These are phyloP conservation scores for Lachnellula occidentalis DNA, from an alignment of 2,329 filamentous ascomycete species.

Conservation along the genomic window DNA sequence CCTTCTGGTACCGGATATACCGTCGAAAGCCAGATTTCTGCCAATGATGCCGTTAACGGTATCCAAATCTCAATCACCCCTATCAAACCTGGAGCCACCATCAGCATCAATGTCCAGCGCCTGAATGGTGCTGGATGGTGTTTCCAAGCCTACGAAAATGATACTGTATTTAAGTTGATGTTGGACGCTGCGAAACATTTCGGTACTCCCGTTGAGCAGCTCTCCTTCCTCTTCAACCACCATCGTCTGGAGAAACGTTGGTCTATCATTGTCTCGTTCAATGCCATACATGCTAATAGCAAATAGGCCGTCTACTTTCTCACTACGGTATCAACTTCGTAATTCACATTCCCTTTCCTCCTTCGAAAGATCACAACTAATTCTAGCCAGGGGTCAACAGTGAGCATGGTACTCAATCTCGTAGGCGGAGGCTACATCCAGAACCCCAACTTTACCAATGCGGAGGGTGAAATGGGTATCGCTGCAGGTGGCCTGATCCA, in stretches of 20 bases:
- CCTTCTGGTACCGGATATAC: conserved; percentile 5
- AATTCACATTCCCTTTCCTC: too few relatives aligned
- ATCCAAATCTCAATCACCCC: conserved; percentile 5
- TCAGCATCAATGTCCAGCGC: neutral
- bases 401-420: too few relatives aligned
- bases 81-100: neutral
- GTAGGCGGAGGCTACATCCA: too few relatives aligned
- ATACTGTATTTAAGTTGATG: neutral
- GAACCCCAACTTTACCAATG: too few relatives aligned
- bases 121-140: neutral
- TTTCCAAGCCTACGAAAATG: neutral
- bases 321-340: neutral
- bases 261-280: neutral
- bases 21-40: conserved; percentile 6
- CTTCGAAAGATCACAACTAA: too few relatives aligned
- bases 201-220: neutral
- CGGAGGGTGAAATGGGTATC: too few relatives aligned
- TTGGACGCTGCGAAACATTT: neutral
- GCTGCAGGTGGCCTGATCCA: too few relatives aligned
- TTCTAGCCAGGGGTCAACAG: too few relatives aligned
- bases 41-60: neutral
- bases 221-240: neutral
- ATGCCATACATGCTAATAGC: neutral
- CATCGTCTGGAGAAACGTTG: neutral
- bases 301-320: neutral